A percentile compares a stretch with the other conserved stretches of the same genome.
These are phyloP conservation scores for Medicago arabica DNA, from an alignment of 306 rosid species.

Conservation along the genomic window DNA sequence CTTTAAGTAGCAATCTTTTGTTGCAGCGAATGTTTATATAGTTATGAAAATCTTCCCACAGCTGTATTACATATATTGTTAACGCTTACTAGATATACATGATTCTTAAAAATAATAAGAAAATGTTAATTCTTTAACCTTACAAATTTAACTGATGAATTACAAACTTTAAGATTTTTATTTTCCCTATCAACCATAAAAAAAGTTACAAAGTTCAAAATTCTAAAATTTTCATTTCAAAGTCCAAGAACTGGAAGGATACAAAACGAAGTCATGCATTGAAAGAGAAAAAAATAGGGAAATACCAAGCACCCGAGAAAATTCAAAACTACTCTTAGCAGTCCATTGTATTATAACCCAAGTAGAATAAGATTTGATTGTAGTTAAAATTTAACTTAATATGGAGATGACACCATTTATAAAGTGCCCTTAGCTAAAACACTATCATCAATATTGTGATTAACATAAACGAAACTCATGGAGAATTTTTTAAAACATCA, in stretches of 20 bases:
- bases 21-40: background rate
- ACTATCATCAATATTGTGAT: background rate
- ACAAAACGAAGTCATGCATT: too few relatives aligned
- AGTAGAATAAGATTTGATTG: background rate
- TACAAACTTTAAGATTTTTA: background rate
- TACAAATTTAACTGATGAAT: background rate
- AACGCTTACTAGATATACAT: conserved; percentile 9
- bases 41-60: conserved; percentile 10
- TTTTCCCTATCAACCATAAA: background rate
- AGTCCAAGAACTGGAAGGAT: too few relatives aligned
- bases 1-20: background rate
- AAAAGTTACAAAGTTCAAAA: background rate
- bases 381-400: background rate
- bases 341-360: background rate
- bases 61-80: background rate
- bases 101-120: conserved; percentile 1
- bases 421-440: background rate
- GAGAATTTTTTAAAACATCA: background rate
- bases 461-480: background rate
- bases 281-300: too few relatives aligned
- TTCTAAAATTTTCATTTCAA: background rate
- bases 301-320: background rate
- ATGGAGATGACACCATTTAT: background rate
- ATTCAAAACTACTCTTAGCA: too few relatives aligned
- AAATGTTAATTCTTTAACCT: background rate